Evolutionary conservation across 1,139 yeast species (phyloP).

Genomic region (Geotrichum reessii): DNA sequence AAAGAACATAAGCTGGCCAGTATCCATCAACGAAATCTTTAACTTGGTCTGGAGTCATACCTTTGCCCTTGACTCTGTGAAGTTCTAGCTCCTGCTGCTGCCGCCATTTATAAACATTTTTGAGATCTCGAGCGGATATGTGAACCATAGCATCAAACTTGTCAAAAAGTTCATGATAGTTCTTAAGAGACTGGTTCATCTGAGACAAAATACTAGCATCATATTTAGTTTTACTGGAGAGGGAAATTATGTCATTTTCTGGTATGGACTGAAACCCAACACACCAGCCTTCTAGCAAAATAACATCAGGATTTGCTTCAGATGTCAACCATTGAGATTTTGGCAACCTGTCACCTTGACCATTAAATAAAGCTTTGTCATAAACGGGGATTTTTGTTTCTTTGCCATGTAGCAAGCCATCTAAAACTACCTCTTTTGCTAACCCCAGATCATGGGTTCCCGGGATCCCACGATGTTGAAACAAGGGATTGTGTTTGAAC

Average conservation of each 20-base stretch:
- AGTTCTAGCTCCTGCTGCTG: conserved; percentile 74
- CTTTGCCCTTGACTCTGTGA: conserved; percentile 50
- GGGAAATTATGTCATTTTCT: conserved; percentile 28
- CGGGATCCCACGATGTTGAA: conserved; percentile 83
- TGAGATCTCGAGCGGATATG: conserved; percentile 52
- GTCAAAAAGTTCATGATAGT: conserved; percentile 55
- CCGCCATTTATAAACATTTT: conserved; percentile 76
- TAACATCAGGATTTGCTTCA: conserved; percentile 41
- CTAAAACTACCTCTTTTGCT: conserved; percentile 31
- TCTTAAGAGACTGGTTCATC: conserved; percentile 47
- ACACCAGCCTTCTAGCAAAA: conserved; percentile 93
- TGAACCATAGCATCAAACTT: conserved; percentile 57
- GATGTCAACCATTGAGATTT: neutral
- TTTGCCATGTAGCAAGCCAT: conserved; percentile 27
- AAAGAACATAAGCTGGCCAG: conserved; percentile 77
- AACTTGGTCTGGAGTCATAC: conserved; percentile 77
- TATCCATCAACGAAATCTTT: conserved; percentile 66
- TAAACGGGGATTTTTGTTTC: conserved; percentile 55
- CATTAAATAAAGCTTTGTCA: conserved; percentile 68
- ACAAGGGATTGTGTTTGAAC: conserved; percentile 46
- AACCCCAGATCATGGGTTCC: conserved; percentile 80
- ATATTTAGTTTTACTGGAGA: conserved; percentile 20
- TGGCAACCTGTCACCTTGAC: conserved; percentile 69
- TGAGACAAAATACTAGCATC: conserved; percentile 35
- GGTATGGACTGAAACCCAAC: conserved; percentile 59